These are phyloP conservation scores for Triticum timopheevii DNA, from an alignment of 176 grass and related monocot species.

Conservation along the genomic window DNA sequence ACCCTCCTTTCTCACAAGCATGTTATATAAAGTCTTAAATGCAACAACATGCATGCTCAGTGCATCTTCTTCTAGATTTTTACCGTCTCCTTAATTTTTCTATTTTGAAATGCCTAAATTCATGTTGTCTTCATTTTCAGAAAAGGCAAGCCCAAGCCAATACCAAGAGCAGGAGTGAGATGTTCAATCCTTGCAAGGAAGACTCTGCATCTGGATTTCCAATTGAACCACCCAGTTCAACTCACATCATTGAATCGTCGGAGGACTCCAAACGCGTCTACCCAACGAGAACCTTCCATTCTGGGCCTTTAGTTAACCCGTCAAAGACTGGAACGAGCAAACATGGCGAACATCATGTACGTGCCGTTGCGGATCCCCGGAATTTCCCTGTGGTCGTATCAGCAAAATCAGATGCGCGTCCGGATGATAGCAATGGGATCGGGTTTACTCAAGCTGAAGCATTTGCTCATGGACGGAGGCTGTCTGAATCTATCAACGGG, in stretches of 20 bases:
- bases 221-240: conserved; percentile 70
- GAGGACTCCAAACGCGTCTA: conserved; percentile 42
- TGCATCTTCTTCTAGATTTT: background rate
- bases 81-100: background rate
- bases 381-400: conserved; percentile 34
- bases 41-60: background rate
- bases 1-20: background rate
- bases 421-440: conserved; percentile 25
- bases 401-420: conserved; percentile 34
- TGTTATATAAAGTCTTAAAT: background rate
- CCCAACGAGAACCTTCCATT: conserved; percentile 66
- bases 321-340: conserved; percentile 48
- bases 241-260: conserved; percentile 48
- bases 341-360: conserved; percentile 39
- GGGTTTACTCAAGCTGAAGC: conserved; percentile 42
- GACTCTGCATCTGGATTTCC: conserved; percentile 88
- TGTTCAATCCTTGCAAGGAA: conserved; percentile 81
- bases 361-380: conserved; percentile 21
- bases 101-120: background rate
- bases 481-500: conserved; percentile 72
- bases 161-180: conserved; percentile 85
- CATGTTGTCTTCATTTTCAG: conserved; percentile 42
- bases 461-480: conserved; percentile 48
- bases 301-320: conserved; percentile 80
- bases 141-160: conserved; percentile 68